Evolutionary conservation across 2,329 filamentous ascomycete species (phyloP).

Genomic region (Fusarium pseudoanthophilum): DNA sequence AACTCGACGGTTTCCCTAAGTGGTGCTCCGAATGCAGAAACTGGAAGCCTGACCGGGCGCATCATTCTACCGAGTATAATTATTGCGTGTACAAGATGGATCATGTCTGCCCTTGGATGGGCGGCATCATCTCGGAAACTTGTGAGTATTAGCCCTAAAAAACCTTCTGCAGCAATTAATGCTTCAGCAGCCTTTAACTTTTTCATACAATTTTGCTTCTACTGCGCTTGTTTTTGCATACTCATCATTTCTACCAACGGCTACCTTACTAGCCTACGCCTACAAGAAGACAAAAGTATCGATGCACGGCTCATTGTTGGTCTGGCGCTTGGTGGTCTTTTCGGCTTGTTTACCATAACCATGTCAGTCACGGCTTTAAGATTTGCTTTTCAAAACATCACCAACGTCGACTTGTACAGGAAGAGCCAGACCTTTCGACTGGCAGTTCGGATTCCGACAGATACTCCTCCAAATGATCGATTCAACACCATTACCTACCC

Average conservation of each 20-base stretch:
- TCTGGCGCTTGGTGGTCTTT: slow-evolving; percentile 75
- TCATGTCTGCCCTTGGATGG: slow-evolving; percentile 97
- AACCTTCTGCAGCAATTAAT: slow-evolving; percentile 4
- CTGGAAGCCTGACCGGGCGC: slow-evolving; percentile 88
- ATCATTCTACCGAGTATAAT: slow-evolving; percentile 85
- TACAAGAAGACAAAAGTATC: slow-evolving; percentile 50
- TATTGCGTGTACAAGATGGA: slow-evolving; percentile 92
- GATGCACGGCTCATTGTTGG: slow-evolving; percentile 74
- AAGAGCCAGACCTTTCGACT: slow-evolving; percentile 74
- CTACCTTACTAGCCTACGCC: slow-evolving; percentile 69
- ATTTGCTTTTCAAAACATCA: slow-evolving; percentile 78
- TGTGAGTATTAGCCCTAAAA: slow-evolving; percentile 55
- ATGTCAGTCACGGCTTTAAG: slow-evolving; percentile 81
- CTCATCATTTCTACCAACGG: slow-evolving; percentile 72
- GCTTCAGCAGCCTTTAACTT: slow-evolving; percentile 78
- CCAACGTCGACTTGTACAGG: slow-evolving; percentile 83
- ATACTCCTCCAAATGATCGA: slow-evolving; percentile 53
- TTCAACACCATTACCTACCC: slow-evolving; percentile 70
- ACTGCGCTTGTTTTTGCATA: slow-evolving; percentile 74
- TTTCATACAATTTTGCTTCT: slow-evolving; percentile 87
- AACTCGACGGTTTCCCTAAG: slow-evolving; percentile 81
- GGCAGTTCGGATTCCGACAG: slow-evolving; percentile 75
- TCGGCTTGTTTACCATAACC: slow-evolving; percentile 80
- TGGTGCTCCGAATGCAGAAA: slow-evolving; percentile 88
- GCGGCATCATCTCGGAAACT: slow-evolving; percentile 87